A percentile compares a stretch with the other conserved stretches of the same genome.
Evolutionary conservation across 2,329 filamentous ascomycete species (phyloP).

Genomic region (Golovinomyces cichoracearum): DNA sequence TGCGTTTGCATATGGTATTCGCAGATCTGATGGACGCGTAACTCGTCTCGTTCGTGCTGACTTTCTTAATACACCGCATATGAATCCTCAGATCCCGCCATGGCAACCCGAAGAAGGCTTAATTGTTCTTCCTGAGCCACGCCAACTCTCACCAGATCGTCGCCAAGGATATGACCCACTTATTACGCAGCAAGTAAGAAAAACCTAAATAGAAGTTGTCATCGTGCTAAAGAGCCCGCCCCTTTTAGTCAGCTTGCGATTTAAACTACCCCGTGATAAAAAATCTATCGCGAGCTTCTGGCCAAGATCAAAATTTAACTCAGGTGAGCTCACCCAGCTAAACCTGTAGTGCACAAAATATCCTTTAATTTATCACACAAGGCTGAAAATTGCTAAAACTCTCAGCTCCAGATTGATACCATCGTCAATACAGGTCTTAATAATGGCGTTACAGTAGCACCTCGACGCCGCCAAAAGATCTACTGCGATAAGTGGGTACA

Average conservation of each 20-base stretch:
- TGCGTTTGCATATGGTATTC: slow-evolving; percentile 25
- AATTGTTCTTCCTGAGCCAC: slow-evolving; percentile 11
- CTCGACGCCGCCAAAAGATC: slow-evolving; percentile 26
- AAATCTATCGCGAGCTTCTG: neutral
- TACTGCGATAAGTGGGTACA: slow-evolving; percentile 84
- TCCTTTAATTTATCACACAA: neutral
- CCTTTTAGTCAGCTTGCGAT: neutral
- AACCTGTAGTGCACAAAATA: neutral
- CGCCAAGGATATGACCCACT: slow-evolving; percentile 4
- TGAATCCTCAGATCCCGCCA: slow-evolving; percentile 19
- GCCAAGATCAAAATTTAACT: neutral
- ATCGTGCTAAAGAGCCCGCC: too few species aligned
- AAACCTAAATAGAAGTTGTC: too few species aligned
- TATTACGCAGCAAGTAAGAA: slow-evolving; percentile 8
- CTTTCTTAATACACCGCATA: slow-evolving; percentile 18
- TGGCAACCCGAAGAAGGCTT: slow-evolving; percentile 11
- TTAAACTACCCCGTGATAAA: neutral
- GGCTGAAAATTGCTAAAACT: neutral
- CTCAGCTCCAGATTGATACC: slow-evolving; percentile 1
- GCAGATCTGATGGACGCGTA: slow-evolving; percentile 26
- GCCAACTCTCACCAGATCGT: slow-evolving; percentile 5
- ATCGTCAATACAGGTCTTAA: neutral
- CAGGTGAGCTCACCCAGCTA: neutral
- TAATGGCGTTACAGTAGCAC: neutral
- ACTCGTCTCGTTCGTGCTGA: slow-evolving; percentile 31